These are phyloP conservation scores for Hyaloperonospora brassicae DNA, from an alignment of 352 stramenopile genomes.

Conservation along the genomic window DNA sequence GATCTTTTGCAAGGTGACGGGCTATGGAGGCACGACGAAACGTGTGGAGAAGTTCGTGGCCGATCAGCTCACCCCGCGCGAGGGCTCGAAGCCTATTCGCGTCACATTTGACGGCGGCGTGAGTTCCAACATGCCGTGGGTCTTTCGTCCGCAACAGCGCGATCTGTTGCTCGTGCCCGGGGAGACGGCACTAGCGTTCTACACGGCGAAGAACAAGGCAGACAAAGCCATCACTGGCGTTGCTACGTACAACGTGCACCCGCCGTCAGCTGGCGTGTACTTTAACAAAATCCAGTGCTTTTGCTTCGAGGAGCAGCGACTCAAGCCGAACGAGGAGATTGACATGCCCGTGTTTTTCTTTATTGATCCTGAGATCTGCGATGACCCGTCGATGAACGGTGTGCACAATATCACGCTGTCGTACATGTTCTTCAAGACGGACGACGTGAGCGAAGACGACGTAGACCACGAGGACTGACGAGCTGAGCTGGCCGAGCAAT, in stretches of 20 bases:
- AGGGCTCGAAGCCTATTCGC: conserved; percentile 89
- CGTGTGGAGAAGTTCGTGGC: conserved; percentile 65
- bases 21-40: conserved; percentile 93
- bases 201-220: conserved; percentile 96
- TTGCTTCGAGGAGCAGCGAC: conserved; percentile 98
- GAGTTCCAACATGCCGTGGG: conserved; percentile 93
- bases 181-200: conserved; percentile 98
- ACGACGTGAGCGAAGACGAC: conserved; percentile 89
- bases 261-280: conserved; percentile 93
- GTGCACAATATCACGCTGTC: conserved; percentile 97
- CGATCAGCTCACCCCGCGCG: conserved; percentile 85
- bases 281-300: conserved; percentile 99
- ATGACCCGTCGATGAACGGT: conserved; percentile 94
- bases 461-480: conserved; percentile 60
- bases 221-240: conserved; percentile 97
- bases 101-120: conserved; percentile 95
- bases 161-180: conserved; percentile 91
- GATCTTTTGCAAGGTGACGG: conserved; percentile 98
- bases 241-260: conserved; percentile 99
- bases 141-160: conserved; percentile 92
- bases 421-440: conserved; percentile 98
- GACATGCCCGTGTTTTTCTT: conserved; percentile 99
- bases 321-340: conserved; percentile 96
- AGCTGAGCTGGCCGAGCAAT: no score
- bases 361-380: conserved; percentile 97